Percentiles rank a stretch among this genome's conserved stretches.
phyloP scores from a whole-genome alignment of 371 early-diverging fungal genomes.

The Mucor saturninus region DNA sequence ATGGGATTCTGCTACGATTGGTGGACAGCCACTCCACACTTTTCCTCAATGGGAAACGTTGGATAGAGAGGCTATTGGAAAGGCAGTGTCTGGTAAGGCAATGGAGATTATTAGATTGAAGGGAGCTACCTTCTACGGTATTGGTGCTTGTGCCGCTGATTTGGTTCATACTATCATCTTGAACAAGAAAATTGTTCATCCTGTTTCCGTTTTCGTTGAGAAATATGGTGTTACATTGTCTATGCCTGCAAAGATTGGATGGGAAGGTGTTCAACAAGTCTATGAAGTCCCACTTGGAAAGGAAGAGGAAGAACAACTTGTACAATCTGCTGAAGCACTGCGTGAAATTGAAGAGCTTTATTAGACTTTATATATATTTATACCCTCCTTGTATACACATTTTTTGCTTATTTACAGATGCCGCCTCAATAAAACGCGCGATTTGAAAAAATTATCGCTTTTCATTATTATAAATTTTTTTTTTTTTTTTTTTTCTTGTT shows the following conservation, averaged over 20 bases:
- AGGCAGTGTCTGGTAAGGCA: conserved; percentile 72
- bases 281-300: conserved; percentile 64
- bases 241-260: conserved; percentile 76
- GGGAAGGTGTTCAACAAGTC: conserved; percentile 69
- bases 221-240: conserved; percentile 67
- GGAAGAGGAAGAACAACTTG: conserved; percentile 57
- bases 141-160: conserved; percentile 80
- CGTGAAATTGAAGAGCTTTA: conserved; percentile 36
- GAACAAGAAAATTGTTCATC: conserved; percentile 68
- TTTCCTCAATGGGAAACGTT: conserved; percentile 65
- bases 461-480: conserved; percentile 10
- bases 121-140: conserved; percentile 88
- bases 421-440: background rate
- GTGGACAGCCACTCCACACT: conserved; percentile 70
- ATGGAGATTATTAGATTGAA: conserved; percentile 86
- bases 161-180: conserved; percentile 71
- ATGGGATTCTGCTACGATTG: conserved; percentile 80
- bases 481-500: conserved; percentile 10
- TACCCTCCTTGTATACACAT: background rate
- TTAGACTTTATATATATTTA: conserved; percentile 4
- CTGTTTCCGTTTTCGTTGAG: conserved; percentile 70
- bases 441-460: background rate
- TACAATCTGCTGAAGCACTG: conserved; percentile 51
- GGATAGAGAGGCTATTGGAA: conserved; percentile 58
- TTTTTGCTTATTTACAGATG: background rate